phyloP scores from a whole-genome alignment of 2,329 filamentous ascomycete species.

The Cercospora brassicicola region DNA sequence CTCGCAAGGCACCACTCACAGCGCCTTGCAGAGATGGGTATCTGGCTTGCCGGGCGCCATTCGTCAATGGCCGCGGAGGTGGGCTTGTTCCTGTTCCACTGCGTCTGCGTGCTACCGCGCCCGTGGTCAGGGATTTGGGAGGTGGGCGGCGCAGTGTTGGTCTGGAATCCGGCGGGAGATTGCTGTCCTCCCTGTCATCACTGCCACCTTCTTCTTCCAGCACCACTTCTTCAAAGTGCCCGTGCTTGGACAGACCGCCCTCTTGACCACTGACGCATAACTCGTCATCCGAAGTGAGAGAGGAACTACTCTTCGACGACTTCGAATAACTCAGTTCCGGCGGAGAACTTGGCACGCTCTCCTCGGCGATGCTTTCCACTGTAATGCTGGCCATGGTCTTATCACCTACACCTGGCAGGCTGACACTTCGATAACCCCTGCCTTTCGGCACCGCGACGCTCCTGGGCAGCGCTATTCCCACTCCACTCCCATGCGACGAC shows the following conservation, averaged over 20 bases:
- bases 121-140: conserved; percentile 22
- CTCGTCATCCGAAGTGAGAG: conserved; percentile 71
- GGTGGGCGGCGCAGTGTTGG: conserved; percentile 33
- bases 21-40: conserved; percentile 46
- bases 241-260: conserved; percentile 62
- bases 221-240: conserved; percentile 91
- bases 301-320: conserved; percentile 74
- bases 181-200: conserved; percentile 52
- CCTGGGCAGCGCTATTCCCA: conserved; percentile 20
- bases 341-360: conserved; percentile 29
- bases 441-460: conserved; percentile 19
- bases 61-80: conserved; percentile 20
- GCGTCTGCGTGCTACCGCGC: conserved; percentile 16
- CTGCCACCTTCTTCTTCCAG: conserved; percentile 60
- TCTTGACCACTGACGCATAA: conserved; percentile 31
- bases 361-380: conserved; percentile 26
- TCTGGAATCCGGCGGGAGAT: conserved; percentile 38
- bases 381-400: conserved; percentile 22
- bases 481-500: conserved; percentile 12
- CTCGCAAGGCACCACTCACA: conserved; percentile 39
- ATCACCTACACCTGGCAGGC: conserved; percentile 15
- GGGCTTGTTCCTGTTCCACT: conserved; percentile 24
- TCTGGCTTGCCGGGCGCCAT: conserved; percentile 22
- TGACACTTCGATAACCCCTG: conserved; percentile 22
- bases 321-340: conserved; percentile 66